Conservation (phyloP, 306 rosid species). For the Hippophae tibetana region DNA sequence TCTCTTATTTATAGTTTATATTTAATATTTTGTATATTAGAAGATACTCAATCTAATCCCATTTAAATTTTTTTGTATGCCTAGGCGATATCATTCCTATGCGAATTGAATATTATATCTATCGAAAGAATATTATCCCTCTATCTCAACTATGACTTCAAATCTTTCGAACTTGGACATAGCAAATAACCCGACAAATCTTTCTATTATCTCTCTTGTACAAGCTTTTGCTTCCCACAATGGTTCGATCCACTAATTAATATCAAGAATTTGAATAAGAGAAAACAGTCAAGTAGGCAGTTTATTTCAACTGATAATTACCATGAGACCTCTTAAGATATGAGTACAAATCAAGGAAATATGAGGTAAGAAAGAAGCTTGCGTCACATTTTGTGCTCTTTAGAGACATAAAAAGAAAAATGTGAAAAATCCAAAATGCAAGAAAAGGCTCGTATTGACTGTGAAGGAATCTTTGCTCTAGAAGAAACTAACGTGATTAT, state of each 20-base stretch:
- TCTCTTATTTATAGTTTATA: too few species aligned
- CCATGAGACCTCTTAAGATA: conserved; percentile 18
- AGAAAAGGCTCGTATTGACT: background rate
- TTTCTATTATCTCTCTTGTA: conserved; percentile 51
- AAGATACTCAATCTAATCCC: too few species aligned
- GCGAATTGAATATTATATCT: conserved; percentile 89
- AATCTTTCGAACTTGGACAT: conserved; percentile 48
- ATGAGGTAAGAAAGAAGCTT: too few species aligned
- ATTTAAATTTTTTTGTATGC: too few species aligned
- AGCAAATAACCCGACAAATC: conserved; percentile 49
- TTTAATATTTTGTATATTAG: too few species aligned
- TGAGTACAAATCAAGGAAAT: conserved; percentile 25
- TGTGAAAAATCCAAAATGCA: conserved; percentile 16
- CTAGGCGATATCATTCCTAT: conserved; percentile 79
- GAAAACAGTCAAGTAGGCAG: conserved; percentile 27
- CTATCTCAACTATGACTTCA: conserved; percentile 54
- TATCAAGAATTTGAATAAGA: conserved; percentile 30
- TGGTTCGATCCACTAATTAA: conserved; percentile 33
- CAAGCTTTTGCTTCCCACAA: conserved; percentile 69
- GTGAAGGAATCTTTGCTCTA: too few species aligned
- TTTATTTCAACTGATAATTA: conserved; percentile 19
- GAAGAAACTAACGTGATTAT: too few species aligned
- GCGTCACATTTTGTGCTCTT: conserved; percentile 53
- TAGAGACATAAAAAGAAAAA: conserved; percentile 50
- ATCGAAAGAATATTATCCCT: conserved; percentile 66